A percentile compares a stretch with the other conserved stretches of the same genome.
Evolutionary conservation across 2,329 filamentous ascomycete genomes (phyloP).

Genomic region (Sporothrix humicola): DNA sequence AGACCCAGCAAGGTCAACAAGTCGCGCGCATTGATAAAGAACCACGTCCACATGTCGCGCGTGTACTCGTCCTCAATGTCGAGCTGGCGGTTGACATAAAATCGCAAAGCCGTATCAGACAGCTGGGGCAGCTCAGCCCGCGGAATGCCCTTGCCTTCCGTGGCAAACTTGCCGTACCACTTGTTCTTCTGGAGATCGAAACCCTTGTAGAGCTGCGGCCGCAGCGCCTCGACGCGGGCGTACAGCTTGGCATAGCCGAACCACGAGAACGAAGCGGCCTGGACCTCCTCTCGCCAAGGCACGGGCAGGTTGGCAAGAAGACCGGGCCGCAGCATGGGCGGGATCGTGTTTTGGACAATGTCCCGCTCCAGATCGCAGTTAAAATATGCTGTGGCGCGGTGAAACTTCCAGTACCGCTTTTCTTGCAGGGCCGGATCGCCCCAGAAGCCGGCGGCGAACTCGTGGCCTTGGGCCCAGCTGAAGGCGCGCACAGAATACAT

Average conservation of each 20-base stretch:
- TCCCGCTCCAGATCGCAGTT: background rate
- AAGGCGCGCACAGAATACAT: constrained; percentile 4
- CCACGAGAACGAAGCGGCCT: background rate
- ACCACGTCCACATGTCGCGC: constrained; percentile 13
- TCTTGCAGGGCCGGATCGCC: background rate
- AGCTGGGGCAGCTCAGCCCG: background rate
- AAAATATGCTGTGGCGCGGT: background rate
- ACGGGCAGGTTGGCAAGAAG: background rate
- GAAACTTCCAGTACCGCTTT: constrained; percentile 17
- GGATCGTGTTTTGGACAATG: background rate
- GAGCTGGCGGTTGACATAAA: background rate
- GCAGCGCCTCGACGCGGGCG: background rate
- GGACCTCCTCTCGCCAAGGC: background rate
- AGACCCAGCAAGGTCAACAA: background rate
- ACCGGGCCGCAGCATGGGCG: background rate
- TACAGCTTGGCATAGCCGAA: constrained; percentile 9
- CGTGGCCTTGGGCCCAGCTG: background rate
- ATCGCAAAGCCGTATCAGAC: background rate
- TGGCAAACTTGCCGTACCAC: constrained; percentile 19
- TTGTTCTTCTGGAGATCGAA: constrained; percentile 13
- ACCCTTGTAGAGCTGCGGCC: constrained; percentile 10
- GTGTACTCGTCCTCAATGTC: constrained; percentile 16
- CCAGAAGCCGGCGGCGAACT: background rate
- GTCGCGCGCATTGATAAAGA: constrained; percentile 13
- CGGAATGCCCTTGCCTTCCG: background rate